Evolutionary conservation across 2,329 filamentous ascomycete species (phyloP).

Genomic region (Didymella arachidicola): DNA sequence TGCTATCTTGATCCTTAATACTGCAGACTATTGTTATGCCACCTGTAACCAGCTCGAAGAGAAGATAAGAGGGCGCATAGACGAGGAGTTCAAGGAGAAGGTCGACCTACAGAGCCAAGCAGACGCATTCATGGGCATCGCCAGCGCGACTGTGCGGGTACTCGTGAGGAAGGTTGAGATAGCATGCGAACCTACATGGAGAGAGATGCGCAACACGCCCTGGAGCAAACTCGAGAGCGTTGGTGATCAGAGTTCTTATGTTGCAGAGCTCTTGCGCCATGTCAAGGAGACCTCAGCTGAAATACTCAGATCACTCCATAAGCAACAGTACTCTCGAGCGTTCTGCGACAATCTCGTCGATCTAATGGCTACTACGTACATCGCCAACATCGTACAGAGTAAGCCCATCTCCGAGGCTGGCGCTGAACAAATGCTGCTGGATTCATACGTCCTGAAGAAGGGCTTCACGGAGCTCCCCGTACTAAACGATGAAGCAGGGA

Average conservation of each 20-base stretch:
- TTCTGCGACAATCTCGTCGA: constrained; percentile 98
- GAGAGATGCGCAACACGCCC: constrained; percentile 95
- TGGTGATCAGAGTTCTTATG: constrained; percentile 91
- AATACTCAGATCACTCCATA: constrained; percentile 78
- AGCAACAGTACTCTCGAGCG: constrained; percentile 91
- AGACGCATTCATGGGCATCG: constrained; percentile 94
- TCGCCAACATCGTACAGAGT: constrained; percentile 85
- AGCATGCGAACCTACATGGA: constrained; percentile 85
- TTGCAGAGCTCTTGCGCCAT: constrained; percentile 78
- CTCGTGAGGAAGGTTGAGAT: constrained; percentile 85
- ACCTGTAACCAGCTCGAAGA: constrained; percentile 95
- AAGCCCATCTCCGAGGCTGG: constrained; percentile 91
- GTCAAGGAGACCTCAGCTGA: constrained; percentile 76
- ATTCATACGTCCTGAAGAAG: constrained; percentile 90
- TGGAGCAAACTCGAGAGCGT: constrained; percentile 95
- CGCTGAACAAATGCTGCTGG: constrained; percentile 96
- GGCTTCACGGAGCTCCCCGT: constrained; percentile 75
- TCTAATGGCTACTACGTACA: constrained; percentile 78
- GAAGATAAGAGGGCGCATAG: constrained; percentile 89
- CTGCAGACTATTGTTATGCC: constrained; percentile 94
- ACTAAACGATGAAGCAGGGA: constrained; percentile 63
- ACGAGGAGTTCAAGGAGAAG: constrained; percentile 73
- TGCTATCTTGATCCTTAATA: constrained; percentile 87
- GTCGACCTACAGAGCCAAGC: constrained; percentile 93
- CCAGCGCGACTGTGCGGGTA: constrained; percentile 82